Base-by-base conservation (phyloP, 2,329 filamentous ascomycete species). In the Penicillium rolfsii region DNA sequence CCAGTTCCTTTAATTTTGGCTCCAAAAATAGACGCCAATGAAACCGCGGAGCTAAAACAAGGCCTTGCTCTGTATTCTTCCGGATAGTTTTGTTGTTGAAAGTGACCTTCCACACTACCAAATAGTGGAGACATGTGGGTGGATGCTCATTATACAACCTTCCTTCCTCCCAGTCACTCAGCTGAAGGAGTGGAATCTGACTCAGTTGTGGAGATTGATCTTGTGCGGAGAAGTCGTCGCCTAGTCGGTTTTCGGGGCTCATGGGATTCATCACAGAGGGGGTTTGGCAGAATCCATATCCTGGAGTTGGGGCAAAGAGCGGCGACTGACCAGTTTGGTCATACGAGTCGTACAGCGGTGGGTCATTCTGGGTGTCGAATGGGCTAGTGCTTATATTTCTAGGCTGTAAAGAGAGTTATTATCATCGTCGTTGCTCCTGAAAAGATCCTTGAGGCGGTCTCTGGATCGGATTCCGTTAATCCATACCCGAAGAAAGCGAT, bases 21-120 rank as follows among this genome's bases (percentile, higher is more conserved):
- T 59, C 43, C 9, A 63, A 22, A 41, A 63, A 63, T 16, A 63
- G 60, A 30, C 56, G 40, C 64, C 46, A 64, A 36, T 63, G 36
- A 53, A 38, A 58, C 12, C 62, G 22, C 11, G 62, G 58, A 24
- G 55, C 57, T 19, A 60, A 52, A n/a, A 64, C 59, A 7, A 64
- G 26, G 41, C 64, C 57, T 62, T 66, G 52, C 41, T 66, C 59
- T 43, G 57, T 62, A 41, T 46, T 49, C 55, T 57, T 62, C 48
- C 38, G 8, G n/a, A 59, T 52, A 41, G 33, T 56, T 24, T 59
- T 58, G 24, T 55, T 62, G 41, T 58, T 58, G 28, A 60, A 53
- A 12, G 46, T 60, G 7, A 60, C n/a, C 53, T 60, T 60, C 58
- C 46, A 60, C 53, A 48, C 53, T 46, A 60, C 57, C 52, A 19